Percentiles rank a stretch among this genome's conserved stretches.
These are phyloP conservation scores for Geotrichum restrictum DNA, from an alignment of 1,139 yeast genomes.

Conservation along the genomic window DNA sequence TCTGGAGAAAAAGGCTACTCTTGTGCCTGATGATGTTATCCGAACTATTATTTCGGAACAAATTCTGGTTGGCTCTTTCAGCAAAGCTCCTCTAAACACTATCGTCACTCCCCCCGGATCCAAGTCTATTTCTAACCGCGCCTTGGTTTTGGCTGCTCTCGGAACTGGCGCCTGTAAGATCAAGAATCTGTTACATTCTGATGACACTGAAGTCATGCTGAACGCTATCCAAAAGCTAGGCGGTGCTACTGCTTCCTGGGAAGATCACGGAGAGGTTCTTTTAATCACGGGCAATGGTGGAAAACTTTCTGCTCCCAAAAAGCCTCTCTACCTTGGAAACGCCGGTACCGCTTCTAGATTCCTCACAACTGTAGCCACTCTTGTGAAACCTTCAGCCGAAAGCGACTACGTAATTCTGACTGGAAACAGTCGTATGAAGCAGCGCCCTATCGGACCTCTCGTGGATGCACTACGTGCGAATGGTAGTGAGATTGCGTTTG, in stretches of 20 bases:
- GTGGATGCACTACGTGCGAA: conserved; percentile 83
- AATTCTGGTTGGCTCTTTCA: conserved; percentile 50
- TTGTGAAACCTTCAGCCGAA: conserved; percentile 50
- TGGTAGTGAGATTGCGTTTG: conserved; percentile 70
- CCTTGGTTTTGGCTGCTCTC: conserved; percentile 84
- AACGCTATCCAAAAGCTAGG: conserved; percentile 73
- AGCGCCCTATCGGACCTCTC: conserved; percentile 93
- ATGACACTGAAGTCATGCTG: conserved; percentile 93
- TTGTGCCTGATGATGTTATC: conserved; percentile 73
- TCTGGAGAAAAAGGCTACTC: conserved; percentile 82
- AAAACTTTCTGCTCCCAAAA: conserved; percentile 53
- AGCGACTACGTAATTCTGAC: conserved; percentile 60
- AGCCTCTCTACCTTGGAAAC: conserved; percentile 81
- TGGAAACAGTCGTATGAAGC: conserved; percentile 96
- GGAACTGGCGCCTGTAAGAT: conserved; percentile 81
- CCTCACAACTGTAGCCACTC: conserved; percentile 82
- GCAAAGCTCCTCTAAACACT: conserved; percentile 45
- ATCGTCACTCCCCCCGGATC: conserved; percentile 89
- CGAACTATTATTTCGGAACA: conserved; percentile 84
- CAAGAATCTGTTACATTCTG: conserved; percentile 83
- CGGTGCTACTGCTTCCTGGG: conserved; percentile 75
- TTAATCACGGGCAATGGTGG: conserved; percentile 90
- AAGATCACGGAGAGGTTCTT: conserved; percentile 82
- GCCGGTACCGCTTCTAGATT: conserved; percentile 98
- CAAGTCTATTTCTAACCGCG: conserved; percentile 93